These are phyloP conservation scores for Fusarium coffeatum DNA, from an alignment of 2,329 filamentous ascomycete genomes.

Conservation along the genomic window DNA sequence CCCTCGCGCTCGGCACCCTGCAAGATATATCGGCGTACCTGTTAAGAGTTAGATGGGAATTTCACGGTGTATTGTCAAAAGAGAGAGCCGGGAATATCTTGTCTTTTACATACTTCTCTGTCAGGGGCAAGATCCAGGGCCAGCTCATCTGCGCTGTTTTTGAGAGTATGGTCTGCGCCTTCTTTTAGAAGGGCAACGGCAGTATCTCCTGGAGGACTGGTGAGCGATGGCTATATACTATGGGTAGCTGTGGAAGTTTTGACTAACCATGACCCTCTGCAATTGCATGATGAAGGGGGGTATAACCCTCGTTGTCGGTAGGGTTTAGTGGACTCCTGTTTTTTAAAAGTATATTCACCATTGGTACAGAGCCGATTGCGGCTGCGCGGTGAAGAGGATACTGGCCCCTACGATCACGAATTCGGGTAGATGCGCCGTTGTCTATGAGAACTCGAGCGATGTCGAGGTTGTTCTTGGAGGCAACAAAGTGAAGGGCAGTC, in stretches of 20 bases:
- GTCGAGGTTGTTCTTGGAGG: constrained; percentile 89
- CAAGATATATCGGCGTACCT: constrained; percentile 82
- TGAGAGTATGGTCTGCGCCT: constrained; percentile 84
- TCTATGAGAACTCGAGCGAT: constrained; percentile 81
- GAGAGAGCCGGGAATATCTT: not conserved
- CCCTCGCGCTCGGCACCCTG: constrained; percentile 86
- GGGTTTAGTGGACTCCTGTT: constrained; percentile 85
- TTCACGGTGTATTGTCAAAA: not conserved
- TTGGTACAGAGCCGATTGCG: constrained; percentile 87
- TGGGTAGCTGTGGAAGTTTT: not conserved
- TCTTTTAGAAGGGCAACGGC: constrained; percentile 85
- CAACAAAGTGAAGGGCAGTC: constrained; percentile 91
- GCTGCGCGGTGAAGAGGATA: constrained; percentile 92
- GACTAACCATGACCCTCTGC: constrained; percentile 76
- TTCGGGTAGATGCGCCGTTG: constrained; percentile 79
- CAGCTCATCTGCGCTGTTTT: constrained; percentile 75
- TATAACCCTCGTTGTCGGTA: constrained; percentile 84
- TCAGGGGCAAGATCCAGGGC: constrained; percentile 89
- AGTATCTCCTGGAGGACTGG: constrained; percentile 70
- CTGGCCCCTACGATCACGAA: constrained; percentile 89
- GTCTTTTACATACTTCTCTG: constrained; percentile 70
- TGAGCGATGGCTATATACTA: not conserved
- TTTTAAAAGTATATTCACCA: constrained; percentile 82
- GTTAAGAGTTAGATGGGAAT: constrained; percentile 39
- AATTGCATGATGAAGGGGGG: constrained; percentile 88